Base-by-base conservation (phyloP, 2,329 filamentous ascomycete genomes). In the Ophiostoma montium region DNA sequence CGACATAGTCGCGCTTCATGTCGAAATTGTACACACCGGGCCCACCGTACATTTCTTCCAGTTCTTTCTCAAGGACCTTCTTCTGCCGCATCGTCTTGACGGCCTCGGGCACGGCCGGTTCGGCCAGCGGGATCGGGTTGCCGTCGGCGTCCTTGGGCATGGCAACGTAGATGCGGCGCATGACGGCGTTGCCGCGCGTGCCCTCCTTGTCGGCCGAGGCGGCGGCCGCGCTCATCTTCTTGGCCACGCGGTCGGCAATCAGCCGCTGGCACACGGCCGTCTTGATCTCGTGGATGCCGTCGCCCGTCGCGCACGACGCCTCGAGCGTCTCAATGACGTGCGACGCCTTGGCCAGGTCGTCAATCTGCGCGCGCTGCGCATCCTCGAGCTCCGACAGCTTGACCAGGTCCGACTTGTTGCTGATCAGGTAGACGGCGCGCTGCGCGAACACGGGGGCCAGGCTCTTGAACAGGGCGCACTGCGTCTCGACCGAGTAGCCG, bases 361-460 rank as follows among this genome's bases (percentile, higher is more conserved):
- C 57, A 16, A 56, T 48, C 47, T 55, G 50, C 49, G 80, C 77
- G 63, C 90, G 84, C 21, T 82, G 80, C 58, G 86, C 85, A 7
- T 78, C 69, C 55, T 92, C 84, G 35, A 98, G 70, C 61, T 96
- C 88, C 61, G 95, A 87, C 1, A 89, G 88, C 52, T 81, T 78
- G 62, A 83, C 79, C 52, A 96, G 78, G 65, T 98, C 92, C 57
- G 95, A 95, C 75, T 98, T 98, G 81, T 98, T 98, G 68, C 96
- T 76, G 50, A 96, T 86, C 51, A 98, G 76, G 64, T 95, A 96
- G 41, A 96, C 90, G 45, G 96, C 76, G 71, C 96, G 96, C 72
- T 96, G 95, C 48, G 88, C 82, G 64, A 98, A 98, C 19, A 98
- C 75, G 31, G 92, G 92, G 70, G 94, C 94, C 67, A 96, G 95